Base-by-base conservation (phyloP, 2,329 filamentous ascomycete species). In the Fusarium sp. region DNA sequence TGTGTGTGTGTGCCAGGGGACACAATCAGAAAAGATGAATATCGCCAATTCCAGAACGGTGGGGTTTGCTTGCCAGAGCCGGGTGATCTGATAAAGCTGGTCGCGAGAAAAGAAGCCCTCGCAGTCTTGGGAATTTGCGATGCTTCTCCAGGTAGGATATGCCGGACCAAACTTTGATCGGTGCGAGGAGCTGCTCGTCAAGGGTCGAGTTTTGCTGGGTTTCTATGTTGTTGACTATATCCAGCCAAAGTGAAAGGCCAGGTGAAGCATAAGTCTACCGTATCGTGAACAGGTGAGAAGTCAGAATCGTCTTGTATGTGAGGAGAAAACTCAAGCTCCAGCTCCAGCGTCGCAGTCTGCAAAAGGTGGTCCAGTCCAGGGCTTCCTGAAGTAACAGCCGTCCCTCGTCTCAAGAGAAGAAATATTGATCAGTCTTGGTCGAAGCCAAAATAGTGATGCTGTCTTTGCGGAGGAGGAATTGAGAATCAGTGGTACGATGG, bases 351-450 rank as follows among this genome's bases (percentile, higher is more conserved):
- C 23, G 57, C 24, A 64, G 42, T 24, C 43, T 29, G 29, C 33
- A 56, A 53, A 33, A 68, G 37, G 58, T 48, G 48, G 57, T 65
- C 23, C 42, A 47, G 62, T 47, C 43, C 59, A 55, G 55, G 47
- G 38, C 56, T 44, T 42, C 46, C 33, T 46, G 24, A 49, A 23
- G 42, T 65, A 55, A 47, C 59, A 65, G 59, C 33, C 20, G 37
- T 50, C 42, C 50, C 49, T 43, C 44, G 31, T 46, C 56, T 55
- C 43, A 37, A 49, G 29, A 42, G 39, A 44, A 35, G 49, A 65
- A 62, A 35, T 42, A 23, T 37, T 18, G 23, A 41, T 39, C 37
- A 26, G 41, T 48, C 33, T 65, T 43, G 61, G 31, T 63, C 58
- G 41, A 37, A 23, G 38, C 26, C 20, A 20, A 49, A 62, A 68